Base-by-base conservation (phyloP, 2,329 filamentous ascomycete species). In the Ceratocystis ficicola region DNA sequence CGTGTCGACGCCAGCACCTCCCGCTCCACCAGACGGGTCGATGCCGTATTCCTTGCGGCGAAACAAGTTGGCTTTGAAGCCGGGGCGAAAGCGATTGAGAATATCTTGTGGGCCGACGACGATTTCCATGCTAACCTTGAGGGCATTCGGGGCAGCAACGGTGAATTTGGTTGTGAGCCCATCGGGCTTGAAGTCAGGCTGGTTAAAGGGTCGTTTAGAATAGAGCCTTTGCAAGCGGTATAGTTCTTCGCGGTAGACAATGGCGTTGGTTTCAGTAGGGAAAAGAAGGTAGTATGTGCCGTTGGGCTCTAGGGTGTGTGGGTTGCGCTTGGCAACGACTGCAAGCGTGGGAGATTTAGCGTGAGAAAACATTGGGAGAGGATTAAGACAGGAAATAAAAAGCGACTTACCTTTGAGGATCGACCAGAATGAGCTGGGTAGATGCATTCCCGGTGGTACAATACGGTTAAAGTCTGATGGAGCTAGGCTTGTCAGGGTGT, bases 281-380 rank as follows among this genome's bases (percentile, higher is more conserved):
- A 92, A 93, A 65, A 89, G 78, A 65, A 93, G 76, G 74, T 83
- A 86, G 76, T 91, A 92, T 70, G 80, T 80, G 67, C 83, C 85
- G 1, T 82, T 74, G 3, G 84, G 82, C 66, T 83, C 82, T 62
- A 89, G 79, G 8, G 86, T 89, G 66, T 78, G 73, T 3, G 81
- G 79, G 71, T 89, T 79, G 68, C 86, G 85, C 59, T 80, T 82
- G 68, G 87, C 87, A 28, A 88, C 80, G 48, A 87, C 81, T 78
- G n/a, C 70, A 66, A 7, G n/a, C 65, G 69, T 15, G 5, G 48
- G 8, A 52, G 22, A 7, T 22, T 52, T 25, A 10, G 48, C 22
- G 22, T 10, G 10, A 15, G 48, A 22, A 52, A 25, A 22, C 7
- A 25, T 10, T 8, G 4, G 48, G 8, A 1, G 5, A 2, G 22